Percentiles rank a stretch among this genome's conserved stretches.
Evolutionary conservation across 768 basidiomycete genomes (phyloP).

Genomic region (Steccherinum ochraceum): DNA sequence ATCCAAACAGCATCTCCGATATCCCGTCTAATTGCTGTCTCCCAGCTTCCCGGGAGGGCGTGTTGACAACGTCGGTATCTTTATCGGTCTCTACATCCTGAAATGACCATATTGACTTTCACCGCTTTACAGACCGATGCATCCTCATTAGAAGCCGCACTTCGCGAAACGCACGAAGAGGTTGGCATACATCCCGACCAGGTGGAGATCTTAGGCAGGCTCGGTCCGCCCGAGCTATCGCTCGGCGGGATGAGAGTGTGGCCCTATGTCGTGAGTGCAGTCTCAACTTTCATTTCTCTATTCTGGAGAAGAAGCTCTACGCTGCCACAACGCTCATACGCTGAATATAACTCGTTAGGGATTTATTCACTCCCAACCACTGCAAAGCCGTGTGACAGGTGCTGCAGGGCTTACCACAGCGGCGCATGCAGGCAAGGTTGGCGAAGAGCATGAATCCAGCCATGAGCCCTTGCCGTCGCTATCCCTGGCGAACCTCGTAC

Average conservation of each 20-base stretch:
- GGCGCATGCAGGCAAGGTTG: background rate
- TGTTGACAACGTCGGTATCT: constrained; percentile 48
- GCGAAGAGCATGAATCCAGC: background rate
- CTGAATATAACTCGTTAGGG: constrained; percentile 15
- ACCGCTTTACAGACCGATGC: constrained; percentile 37
- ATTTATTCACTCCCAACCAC: constrained; percentile 19
- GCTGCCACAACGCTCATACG: background rate
- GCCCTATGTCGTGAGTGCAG: constrained; percentile 69
- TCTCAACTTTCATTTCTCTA: background rate
- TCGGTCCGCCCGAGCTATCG: constrained; percentile 58
- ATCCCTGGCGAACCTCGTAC: constrained; percentile 41
- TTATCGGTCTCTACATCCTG: background rate
- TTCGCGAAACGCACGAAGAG: constrained; percentile 74
- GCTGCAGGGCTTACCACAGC: background rate
- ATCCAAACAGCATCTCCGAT: constrained; percentile 1
- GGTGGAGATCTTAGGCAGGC: constrained; percentile 59
- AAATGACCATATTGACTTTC: constrained; percentile 8
- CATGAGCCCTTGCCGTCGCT: constrained; percentile 51
- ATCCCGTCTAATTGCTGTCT: background rate
- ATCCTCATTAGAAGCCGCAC: constrained; percentile 49
- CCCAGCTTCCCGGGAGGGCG: constrained; percentile 71
- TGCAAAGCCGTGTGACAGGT: constrained; percentile 1
- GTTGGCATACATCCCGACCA: constrained; percentile 53
- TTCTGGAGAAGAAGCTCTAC: background rate
- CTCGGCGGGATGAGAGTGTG: constrained; percentile 58